Evolutionary conservation across 2,329 filamentous ascomycete species (phyloP).

Genomic region (Talaromyces sp.): DNA sequence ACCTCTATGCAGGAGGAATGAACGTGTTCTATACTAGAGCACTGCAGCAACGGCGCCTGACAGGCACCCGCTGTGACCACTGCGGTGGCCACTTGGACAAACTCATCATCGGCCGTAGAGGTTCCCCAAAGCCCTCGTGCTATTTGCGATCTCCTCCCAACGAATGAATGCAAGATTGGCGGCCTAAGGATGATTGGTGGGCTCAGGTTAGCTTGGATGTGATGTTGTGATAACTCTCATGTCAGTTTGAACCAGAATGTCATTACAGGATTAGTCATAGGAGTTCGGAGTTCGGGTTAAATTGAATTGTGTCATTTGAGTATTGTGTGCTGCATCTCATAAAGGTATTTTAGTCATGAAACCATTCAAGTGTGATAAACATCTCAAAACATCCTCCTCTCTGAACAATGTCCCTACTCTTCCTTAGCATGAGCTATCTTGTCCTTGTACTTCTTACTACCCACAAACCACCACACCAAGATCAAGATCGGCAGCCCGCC

Average conservation of each 20-base stretch:
- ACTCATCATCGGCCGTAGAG: not conserved
- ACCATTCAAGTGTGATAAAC: not conserved
- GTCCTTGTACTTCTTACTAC: constrained; percentile 19
- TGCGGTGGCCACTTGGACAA: not conserved
- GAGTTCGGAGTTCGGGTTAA: not conserved
- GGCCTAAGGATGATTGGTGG: not conserved
- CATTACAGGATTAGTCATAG: not conserved
- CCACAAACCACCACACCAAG: constrained; percentile 45
- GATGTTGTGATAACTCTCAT: not conserved
- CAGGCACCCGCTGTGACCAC: not conserved
- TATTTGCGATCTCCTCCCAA: not conserved
- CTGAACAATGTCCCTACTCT: constrained; percentile 31
- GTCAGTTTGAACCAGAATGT: not conserved
- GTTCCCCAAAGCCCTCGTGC: not conserved
- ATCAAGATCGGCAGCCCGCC: constrained; percentile 43
- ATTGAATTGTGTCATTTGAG: not conserved
- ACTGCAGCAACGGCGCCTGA: not conserved
- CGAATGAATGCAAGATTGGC: not conserved
- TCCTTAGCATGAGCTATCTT: constrained; percentile 32
- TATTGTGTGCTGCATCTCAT: not conserved
- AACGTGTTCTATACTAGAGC: not conserved
- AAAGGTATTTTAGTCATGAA: not conserved
- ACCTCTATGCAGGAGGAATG: not conserved
- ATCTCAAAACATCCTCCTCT: not conserved
- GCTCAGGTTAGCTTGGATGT: not conserved